phyloP scores from a whole-genome alignment of 2,329 filamentous ascomycete genomes.

The Rutstroemia sydowiana region DNA sequence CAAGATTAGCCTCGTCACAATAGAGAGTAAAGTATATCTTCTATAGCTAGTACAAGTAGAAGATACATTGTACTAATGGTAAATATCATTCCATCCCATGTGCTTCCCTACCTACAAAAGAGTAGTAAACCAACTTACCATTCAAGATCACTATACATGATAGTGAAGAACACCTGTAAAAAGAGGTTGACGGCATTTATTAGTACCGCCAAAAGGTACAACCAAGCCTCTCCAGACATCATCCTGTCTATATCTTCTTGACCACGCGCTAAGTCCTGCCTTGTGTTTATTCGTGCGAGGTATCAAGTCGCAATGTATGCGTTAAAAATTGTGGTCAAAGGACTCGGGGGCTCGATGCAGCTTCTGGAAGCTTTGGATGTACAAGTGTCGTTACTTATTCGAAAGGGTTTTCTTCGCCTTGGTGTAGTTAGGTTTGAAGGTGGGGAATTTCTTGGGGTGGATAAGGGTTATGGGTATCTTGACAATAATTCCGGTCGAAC shows the following conservation, averaged over 20 bases:
- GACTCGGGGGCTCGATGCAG: background rate
- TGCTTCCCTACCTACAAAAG: too few species aligned
- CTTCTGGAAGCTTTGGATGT: slow-evolving; percentile 5
- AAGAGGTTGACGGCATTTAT: slow-evolving; percentile 99
- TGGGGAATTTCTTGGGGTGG: slow-evolving; percentile 5
- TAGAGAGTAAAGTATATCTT: background rate
- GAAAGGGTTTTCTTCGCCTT: slow-evolving; percentile 9
- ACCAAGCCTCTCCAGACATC: slow-evolving; percentile 98
- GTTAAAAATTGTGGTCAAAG: background rate
- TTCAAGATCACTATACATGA: slow-evolving; percentile 99
- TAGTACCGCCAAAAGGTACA: slow-evolving; percentile 94
- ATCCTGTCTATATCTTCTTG: slow-evolving; percentile 31
- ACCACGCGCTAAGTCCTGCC: slow-evolving; percentile 6
- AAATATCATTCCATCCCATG: background rate
- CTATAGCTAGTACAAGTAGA: background rate
- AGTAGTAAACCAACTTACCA: slow-evolving; percentile 57
- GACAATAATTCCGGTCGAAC: background rate
- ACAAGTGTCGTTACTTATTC: background rate
- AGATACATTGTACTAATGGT: background rate
- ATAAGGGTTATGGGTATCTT: background rate
- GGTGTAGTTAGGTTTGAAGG: slow-evolving; percentile 6
- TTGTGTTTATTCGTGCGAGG: background rate
- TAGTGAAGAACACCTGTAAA: slow-evolving; percentile 99
- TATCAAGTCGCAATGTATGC: background rate
- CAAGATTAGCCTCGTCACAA: background rate